Conservation (phyloP, 2,329 filamentous ascomycete species). For the Teratosphaeria gauchensis region DNA sequence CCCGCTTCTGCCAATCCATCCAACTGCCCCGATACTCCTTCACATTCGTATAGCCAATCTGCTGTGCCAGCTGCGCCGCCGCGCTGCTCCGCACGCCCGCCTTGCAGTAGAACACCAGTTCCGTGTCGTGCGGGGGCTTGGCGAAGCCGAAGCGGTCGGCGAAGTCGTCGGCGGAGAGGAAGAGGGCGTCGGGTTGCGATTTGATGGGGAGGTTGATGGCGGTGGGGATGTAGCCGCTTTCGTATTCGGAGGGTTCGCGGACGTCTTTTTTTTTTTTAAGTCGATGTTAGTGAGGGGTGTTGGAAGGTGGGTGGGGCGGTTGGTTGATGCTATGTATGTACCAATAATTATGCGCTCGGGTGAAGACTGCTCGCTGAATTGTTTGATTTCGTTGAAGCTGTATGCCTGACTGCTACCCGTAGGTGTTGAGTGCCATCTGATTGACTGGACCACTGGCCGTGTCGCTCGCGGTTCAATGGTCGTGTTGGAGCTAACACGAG, state of each 20-base stretch:
- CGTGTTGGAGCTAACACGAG: neutral
- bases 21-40: constrained; percentile 68
- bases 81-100: constrained; percentile 73
- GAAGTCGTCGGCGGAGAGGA: constrained; percentile 69
- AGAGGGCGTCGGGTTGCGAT: constrained; percentile 67
- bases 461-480: constrained; percentile 3
- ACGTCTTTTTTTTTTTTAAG: no score
- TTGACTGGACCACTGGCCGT: constrained; percentile 7
- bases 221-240: constrained; percentile 62
- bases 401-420: constrained; percentile 27
- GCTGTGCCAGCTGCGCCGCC: constrained; percentile 65
- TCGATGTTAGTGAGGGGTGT: neutral
- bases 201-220: constrained; percentile 75
- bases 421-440: constrained; percentile 30
- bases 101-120: constrained; percentile 84
- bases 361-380: constrained; percentile 26
- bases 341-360: constrained; percentile 21
- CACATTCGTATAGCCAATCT: constrained; percentile 64
- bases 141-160: constrained; percentile 69
- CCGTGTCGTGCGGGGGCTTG: constrained; percentile 48
- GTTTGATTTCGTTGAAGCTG: constrained; percentile 31
- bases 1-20: constrained; percentile 70
- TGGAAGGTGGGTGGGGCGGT: neutral
- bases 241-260: constrained; percentile 61
- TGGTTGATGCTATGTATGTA: constrained; percentile 4